Percentiles rank a stretch among this genome's conserved stretches.
Conservation (phyloP, 2,329 filamentous ascomycete genomes). For the Boeremia exigua region DNA sequence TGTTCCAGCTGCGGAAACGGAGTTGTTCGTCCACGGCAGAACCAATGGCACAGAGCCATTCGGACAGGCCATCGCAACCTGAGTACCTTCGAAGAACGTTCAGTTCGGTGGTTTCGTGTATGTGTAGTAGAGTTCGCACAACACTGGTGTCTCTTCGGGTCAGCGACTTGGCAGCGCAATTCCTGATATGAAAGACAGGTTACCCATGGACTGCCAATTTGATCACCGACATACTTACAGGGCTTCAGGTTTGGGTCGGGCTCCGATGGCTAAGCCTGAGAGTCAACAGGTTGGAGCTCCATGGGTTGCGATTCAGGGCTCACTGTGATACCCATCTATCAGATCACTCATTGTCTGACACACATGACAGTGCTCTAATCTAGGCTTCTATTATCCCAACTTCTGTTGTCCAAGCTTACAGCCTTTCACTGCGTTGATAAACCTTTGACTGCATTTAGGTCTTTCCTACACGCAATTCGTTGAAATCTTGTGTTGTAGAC, state of each 20-base stretch:
- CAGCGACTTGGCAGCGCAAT: not conserved
- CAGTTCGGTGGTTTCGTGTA: not conserved
- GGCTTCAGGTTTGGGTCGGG: not conserved
- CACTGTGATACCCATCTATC: not conserved
- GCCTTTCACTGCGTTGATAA: not conserved
- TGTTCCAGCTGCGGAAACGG: slow-evolving; percentile 19
- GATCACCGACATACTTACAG: not conserved
- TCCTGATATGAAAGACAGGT: not conserved
- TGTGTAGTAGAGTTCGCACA: not conserved
- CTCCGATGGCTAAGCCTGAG: not conserved
- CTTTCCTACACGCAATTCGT: not conserved
- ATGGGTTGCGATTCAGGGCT: not conserved
- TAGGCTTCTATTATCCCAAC: not conserved
- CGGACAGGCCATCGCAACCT: slow-evolving; percentile 19
- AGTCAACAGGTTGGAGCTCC: not conserved
- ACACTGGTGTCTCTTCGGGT: not conserved
- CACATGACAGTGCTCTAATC: not conserved
- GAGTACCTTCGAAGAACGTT: not conserved
- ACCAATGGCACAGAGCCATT: slow-evolving; percentile 26
- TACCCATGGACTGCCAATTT: not conserved
- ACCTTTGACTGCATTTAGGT: not conserved
- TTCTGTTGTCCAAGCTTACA: not conserved
- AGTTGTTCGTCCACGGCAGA: slow-evolving; percentile 26
- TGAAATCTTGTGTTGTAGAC: not conserved
- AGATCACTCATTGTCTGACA: not conserved